Percentiles rank a stretch among this genome's conserved stretches.
Conservation (phyloP, 352 stramenopile genomes). For the Pythium phragmiticola region DNA sequence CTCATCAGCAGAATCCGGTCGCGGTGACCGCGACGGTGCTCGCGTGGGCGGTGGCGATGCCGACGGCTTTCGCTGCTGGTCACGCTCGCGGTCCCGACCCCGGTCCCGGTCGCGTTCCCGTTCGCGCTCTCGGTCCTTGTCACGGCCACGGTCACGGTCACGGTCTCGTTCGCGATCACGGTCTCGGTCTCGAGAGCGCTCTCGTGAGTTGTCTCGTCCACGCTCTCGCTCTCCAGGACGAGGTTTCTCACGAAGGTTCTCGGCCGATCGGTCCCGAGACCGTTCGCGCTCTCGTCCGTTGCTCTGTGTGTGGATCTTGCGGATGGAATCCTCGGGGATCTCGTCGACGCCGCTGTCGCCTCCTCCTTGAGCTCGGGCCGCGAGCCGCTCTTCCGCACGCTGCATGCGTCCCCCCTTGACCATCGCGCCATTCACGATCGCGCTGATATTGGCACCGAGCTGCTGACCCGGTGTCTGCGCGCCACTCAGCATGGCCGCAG, state of each 20-base stretch:
- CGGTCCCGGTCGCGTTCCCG: neutral
- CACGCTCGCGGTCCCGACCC: neutral
- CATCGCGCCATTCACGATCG: constrained; percentile 57
- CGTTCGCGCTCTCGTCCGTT: constrained; percentile 17
- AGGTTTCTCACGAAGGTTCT: neutral
- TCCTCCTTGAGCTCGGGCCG: constrained; percentile 37
- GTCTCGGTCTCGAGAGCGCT: constrained; percentile 4
- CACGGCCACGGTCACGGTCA: constrained; percentile 10
- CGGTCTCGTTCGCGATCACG: constrained; percentile 9
- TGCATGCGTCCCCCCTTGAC: constrained; percentile 58
- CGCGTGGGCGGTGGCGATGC: constrained; percentile 20
- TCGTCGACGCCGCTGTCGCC: constrained; percentile 9
- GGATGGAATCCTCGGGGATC: constrained; percentile 42
- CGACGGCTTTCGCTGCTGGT: constrained; percentile 33
- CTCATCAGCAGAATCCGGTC: constrained; percentile 45
- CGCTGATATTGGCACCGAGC: constrained; percentile 66
- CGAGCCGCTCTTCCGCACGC: constrained; percentile 60
- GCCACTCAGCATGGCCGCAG: constrained; percentile 36
- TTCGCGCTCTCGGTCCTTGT: constrained; percentile 6
- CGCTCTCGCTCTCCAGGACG: constrained; percentile 12
- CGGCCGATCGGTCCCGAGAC: constrained; percentile 2
- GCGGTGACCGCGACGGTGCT: constrained; percentile 5
- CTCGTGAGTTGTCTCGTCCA: constrained; percentile 5
- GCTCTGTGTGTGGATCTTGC: constrained; percentile 31
- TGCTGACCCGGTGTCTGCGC: constrained; percentile 50